Percentiles rank a stretch among this genome's conserved stretches.
phyloP scores from a whole-genome alignment of 108 stramenopile species.

The Cyclostephanos tholiformis region DNA sequence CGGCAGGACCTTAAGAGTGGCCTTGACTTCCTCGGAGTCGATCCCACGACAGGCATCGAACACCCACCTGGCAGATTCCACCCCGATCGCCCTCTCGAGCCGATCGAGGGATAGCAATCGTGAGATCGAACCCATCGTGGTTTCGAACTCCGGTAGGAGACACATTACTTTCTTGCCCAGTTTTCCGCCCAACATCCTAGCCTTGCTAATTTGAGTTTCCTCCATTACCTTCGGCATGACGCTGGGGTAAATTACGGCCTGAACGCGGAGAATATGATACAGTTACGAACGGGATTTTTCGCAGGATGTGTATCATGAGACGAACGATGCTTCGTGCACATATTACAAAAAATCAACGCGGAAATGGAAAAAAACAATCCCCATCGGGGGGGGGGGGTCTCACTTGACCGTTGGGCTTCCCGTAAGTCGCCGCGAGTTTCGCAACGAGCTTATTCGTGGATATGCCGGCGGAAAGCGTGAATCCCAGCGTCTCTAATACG shows the following conservation, averaged over 20 bases:
- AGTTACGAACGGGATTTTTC: background rate
- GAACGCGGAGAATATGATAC: background rate
- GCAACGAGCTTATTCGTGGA: constrained; percentile 79
- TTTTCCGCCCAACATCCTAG: constrained; percentile 86
- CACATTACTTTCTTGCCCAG: constrained; percentile 62
- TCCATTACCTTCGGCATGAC: constrained; percentile 60
- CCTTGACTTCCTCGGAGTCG: constrained; percentile 67
- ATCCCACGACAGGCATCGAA: constrained; percentile 74
- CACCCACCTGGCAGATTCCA: constrained; percentile 63
- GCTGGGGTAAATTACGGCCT: constrained; percentile 67
- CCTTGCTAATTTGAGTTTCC: constrained; percentile 73
- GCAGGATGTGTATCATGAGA: background rate
- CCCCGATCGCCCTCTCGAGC: constrained; percentile 54
- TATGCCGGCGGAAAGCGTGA: constrained; percentile 84
- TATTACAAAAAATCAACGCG: background rate
- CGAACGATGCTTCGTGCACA: background rate
- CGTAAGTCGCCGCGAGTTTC: constrained; percentile 83
- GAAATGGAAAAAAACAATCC: too few relatives aligned
- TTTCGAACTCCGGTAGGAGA: constrained; percentile 48
- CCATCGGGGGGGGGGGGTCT: background rate
- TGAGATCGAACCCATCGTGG: constrained; percentile 58
- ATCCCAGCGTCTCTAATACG: constrained; percentile 65
- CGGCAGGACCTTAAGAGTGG: constrained; percentile 66
- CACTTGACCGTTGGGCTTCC: constrained; percentile 86
- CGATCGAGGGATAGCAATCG: constrained; percentile 62